Conservation (phyloP, 169 alveolate genomes). For the Plasmodium chabaudi region DNA sequence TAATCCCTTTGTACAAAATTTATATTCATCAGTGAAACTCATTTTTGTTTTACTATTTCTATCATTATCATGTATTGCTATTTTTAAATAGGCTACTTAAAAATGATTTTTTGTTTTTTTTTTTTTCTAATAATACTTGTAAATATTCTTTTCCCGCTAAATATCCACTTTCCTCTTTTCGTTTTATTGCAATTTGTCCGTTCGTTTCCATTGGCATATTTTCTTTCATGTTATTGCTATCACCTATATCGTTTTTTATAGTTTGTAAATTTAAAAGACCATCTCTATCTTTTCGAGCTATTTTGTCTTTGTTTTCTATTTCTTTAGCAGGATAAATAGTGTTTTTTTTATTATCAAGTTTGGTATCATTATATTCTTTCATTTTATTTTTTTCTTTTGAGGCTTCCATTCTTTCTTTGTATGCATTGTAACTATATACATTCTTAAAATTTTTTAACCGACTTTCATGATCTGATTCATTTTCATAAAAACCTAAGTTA, state of each 20-base stretch:
- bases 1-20: no score
- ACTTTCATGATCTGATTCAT: conserved; percentile 52
- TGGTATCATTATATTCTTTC: background rate
- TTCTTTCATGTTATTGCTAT: conserved; percentile 19
- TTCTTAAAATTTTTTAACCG: conserved; percentile 51
- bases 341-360: background rate
- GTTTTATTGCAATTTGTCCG: conserved; percentile 28
- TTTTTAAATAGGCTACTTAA: conserved; percentile 29
- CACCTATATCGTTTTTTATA: conserved; percentile 28
- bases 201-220: background rate
- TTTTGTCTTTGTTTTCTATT: background rate
- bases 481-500: conserved; percentile 65
- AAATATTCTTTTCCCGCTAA: conserved; percentile 63
- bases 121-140: conserved; percentile 24
- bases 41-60: no score
- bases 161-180: conserved; percentile 38
- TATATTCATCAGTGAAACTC: no score
- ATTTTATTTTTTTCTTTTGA: conserved; percentile 3
- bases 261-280: conserved; percentile 27
- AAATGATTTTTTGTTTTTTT: conserved; percentile 22
- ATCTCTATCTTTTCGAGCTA: background rate
- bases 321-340: conserved; percentile 4
- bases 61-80: background rate
- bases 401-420: conserved; percentile 57
- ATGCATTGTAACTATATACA: conserved; percentile 65